Base-by-base conservation (phyloP, 495 filamentous ascomycete genomes). In the Neurospora discreta region DNA sequence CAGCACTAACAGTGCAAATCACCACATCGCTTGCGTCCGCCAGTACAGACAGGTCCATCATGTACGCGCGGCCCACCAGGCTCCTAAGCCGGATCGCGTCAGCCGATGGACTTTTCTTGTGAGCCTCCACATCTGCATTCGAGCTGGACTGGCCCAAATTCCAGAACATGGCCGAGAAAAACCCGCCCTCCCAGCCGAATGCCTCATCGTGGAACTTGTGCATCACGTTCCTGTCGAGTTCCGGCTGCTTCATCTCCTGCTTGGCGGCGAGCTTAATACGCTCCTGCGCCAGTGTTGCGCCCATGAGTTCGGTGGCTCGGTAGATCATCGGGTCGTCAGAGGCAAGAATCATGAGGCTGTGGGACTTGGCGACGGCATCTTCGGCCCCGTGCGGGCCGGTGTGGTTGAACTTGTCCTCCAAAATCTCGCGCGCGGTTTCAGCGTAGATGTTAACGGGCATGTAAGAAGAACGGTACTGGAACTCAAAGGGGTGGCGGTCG, bases 181-280 rank as follows among this genome's bases (percentile, higher is more conserved):
- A 93, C 9, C 90, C 90, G 40, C 90, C 90, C 75, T 92, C 90
- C 90, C 90, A 92, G 36, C 90, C 90, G 39, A 89, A 84, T 30
- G 85, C 84, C 78, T 91, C 88, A 69, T 91, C 89, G 43, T 89
- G 82, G 78, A 88, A 90, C 71, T 86, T 86, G 75, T 84, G 84
- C 73, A 86, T 82, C 36, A 82, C 79, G 8, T 79, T 74, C 23
- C 78, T 71, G 40, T 83, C 78, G 11, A 74, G 68, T 23, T 73
- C 73, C 4, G 77, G 75, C 65, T 74, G 71, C 74, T 79, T 83
- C 75, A 78, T 81, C 5, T 82, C 80, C 18, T 83, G 75, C 76
- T 89, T 91, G 69, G 83, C 86, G 36, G 89, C 90, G 3, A 92
- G 82, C 68, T 85, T 83, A 78, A 92, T 92, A 39, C 87, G 85